These are phyloP conservation scores for Zygotorulaspora sp. DNA, from an alignment of 805 yeast species.

Conservation along the genomic window DNA sequence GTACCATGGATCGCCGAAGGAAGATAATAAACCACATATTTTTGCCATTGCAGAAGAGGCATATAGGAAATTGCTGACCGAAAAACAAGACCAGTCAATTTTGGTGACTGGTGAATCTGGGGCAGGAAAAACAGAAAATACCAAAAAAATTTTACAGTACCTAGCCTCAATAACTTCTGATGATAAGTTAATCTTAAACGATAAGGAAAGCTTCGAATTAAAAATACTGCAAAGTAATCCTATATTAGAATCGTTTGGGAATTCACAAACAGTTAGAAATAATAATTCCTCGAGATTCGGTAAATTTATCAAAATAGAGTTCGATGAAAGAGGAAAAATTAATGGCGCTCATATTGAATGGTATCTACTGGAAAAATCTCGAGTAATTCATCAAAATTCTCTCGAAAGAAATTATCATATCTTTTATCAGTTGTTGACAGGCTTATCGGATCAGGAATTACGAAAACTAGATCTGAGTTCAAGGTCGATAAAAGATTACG, in stretches of 20 bases:
- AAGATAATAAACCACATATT: constrained; percentile 73
- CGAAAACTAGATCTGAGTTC: constrained; percentile 42
- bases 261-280: constrained; percentile 91
- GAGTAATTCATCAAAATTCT: constrained; percentile 72
- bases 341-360: constrained; percentile 91
- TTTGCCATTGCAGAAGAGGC: constrained; percentile 88
- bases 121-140: constrained; percentile 97
- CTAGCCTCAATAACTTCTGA: constrained; percentile 67
- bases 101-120: constrained; percentile 99
- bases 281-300: constrained; percentile 96
- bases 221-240: constrained; percentile 94
- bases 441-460: constrained; percentile 51
- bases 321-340: constrained; percentile 57
- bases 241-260: constrained; percentile 91
- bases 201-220: constrained; percentile 56
- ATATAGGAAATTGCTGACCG: constrained; percentile 63
- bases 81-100: constrained; percentile 77
- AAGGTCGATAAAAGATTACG: constrained; percentile 21
- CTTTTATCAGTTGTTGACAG: constrained; percentile 79
- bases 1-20: constrained; percentile 47
- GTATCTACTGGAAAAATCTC: constrained; percentile 88
- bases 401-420: constrained; percentile 90
- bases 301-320: constrained; percentile 85
- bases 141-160: constrained; percentile 90
- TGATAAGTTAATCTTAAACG: constrained; percentile 18